Evolutionary conservation across 1,284 basidiomycete genomes (phyloP), one percentile per base, ranked within the genome.

Genomic region (Sporisorium exsertum): DNA sequence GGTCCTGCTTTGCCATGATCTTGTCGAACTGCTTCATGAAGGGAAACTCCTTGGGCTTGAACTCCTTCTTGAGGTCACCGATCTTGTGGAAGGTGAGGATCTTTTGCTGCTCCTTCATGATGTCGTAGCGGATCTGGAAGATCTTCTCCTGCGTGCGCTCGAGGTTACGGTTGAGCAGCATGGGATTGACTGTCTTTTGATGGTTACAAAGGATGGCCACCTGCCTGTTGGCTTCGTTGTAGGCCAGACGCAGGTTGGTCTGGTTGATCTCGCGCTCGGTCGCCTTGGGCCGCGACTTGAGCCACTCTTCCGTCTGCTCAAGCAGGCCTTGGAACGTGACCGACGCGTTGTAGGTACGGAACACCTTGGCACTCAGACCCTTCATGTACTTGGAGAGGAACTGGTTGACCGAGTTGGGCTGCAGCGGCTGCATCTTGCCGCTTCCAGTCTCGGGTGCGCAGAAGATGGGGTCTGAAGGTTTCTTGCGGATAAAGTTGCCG

Each of bases 391-490:
- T 73, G 58, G 80, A 77, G 10, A 85, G 64, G 62, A 83, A 85
- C 55, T 84, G 81, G 69, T 85, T 85, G 46, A 85, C 83, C 37
- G 76, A 72, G 54, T 72, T 69, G 15, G 77, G 74, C 53, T 81
- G 64, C 6, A 81, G 61, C 24, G 78, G 78, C 52, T 78, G 72
- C 74, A 79, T 73, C 68, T 71, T 69, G 56, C 58, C 72, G 20
- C 35, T 59, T 33, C 72, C 67, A 5, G 78, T 72, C 12, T 71
- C 72, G 24, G 80, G 78, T 1, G 80, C 80, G 24, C 78, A 97
- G 82, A 99, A 99, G 61, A 99, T 87, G 72, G 92, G 91, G 84
- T 99, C 96, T 16, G 91, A 91, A 66, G 93, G 92, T 58, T 89
- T 89, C 88, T 98, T 98, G 80, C 92, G 92, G 27, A 93, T 90